Conservation (phyloP, 495 filamentous ascomycete genomes). For the Penicillium salamii region DNA sequence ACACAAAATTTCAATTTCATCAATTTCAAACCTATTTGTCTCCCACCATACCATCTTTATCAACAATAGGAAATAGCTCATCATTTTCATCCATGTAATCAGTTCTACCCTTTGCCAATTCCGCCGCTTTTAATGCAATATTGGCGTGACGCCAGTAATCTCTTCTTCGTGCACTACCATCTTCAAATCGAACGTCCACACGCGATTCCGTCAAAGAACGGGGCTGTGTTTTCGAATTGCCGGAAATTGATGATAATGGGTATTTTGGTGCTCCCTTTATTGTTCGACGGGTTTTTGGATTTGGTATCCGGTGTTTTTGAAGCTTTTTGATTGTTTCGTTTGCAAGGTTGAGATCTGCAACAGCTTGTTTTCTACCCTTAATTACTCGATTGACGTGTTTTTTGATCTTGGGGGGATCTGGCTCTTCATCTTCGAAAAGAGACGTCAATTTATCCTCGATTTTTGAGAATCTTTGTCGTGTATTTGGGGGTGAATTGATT, state of each 20-base stretch:
- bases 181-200: neutral
- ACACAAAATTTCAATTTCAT: neutral
- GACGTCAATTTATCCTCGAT: neutral
- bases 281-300: too few relatives aligned
- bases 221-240: neutral
- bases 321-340: neutral
- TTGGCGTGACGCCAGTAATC: neutral
- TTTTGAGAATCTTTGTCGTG: too few relatives aligned
- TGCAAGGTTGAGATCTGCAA: neutral
- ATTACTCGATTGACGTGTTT: neutral
- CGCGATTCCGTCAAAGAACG: neutral
- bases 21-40: neutral
- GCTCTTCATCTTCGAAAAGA: neutral
- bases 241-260: neutral
- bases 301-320: neutral
- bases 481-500: too few relatives aligned
- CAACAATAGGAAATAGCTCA: neutral
- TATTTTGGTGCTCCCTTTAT: neutral
- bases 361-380: neutral
- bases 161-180: too few relatives aligned
- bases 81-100: neutral
- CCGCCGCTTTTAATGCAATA: neutral
- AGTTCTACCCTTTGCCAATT: neutral
- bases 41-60: neutral
- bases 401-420: neutral